Conservation (phyloP, 805 yeast species). For the Lachancea fermentati region DNA sequence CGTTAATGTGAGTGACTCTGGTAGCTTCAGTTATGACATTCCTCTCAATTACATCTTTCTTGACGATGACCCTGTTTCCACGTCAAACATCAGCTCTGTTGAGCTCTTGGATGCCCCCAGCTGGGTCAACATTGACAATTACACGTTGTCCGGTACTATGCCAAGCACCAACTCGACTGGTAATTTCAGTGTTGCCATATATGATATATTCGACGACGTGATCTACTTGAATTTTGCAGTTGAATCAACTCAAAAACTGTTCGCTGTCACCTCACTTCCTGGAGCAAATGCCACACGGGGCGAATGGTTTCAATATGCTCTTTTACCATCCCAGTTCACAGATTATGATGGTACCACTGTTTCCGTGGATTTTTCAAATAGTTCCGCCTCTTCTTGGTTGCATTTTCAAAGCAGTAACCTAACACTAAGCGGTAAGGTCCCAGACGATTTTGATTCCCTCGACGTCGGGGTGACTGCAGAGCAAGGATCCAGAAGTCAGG, state of each 20-base stretch:
- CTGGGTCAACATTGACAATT: constrained; percentile 47
- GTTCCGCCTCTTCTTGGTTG: constrained; percentile 53
- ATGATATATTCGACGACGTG: constrained; percentile 55
- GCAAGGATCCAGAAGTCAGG: constrained; percentile 33
- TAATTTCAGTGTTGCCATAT: constrained; percentile 48
- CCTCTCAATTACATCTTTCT: constrained; percentile 61
- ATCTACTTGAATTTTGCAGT: constrained; percentile 55
- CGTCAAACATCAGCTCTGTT: constrained; percentile 51
- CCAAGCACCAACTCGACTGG: constrained; percentile 41
- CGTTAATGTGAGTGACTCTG: constrained; percentile 64
- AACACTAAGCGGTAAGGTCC: constrained; percentile 66
- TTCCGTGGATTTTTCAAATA: constrained; percentile 35
- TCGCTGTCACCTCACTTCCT: constrained; percentile 47
- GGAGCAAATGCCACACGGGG: constrained; percentile 66
- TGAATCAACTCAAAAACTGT: constrained; percentile 47
- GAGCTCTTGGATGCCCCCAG: constrained; percentile 48
- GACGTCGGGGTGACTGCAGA: constrained; percentile 39
- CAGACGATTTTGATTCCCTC: constrained; percentile 40
- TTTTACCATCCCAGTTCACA: constrained; percentile 52
- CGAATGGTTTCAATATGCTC: constrained; percentile 49
- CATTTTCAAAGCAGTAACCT: constrained; percentile 50
- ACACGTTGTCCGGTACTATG: constrained; percentile 48
- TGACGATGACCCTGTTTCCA: constrained; percentile 49
- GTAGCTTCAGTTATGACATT: constrained; percentile 46
- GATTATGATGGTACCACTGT: constrained; percentile 46